Percentiles rank a stretch among this genome's conserved stretches.
Conservation (phyloP, 352 stramenopile genomes). For the Phytophthora hybrid region DNA sequence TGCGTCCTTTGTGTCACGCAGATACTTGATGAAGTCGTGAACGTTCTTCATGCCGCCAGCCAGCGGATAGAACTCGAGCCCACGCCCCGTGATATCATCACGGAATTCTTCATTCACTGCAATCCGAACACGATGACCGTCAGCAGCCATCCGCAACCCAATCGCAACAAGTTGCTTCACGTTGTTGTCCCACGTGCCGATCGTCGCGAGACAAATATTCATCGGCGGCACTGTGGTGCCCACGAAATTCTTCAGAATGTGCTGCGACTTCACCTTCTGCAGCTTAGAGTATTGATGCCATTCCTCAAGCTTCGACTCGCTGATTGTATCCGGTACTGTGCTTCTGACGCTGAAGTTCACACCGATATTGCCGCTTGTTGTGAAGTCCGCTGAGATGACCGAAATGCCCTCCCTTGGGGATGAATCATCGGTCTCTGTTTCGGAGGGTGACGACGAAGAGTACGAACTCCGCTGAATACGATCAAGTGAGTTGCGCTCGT, state of each 20-base stretch:
- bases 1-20: conserved; percentile 41
- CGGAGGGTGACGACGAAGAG: conserved; percentile 17
- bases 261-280: conserved; percentile 38
- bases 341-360: conserved; percentile 36
- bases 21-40: conserved; percentile 49
- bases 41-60: conserved; percentile 38
- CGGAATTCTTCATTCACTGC: conserved; percentile 77
- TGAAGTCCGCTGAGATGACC: conserved; percentile 34
- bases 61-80: conserved; percentile 64
- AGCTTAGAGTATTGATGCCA: conserved; percentile 37
- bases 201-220: conserved; percentile 57
- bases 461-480: conserved; percentile 28
- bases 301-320: conserved; percentile 24
- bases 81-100: conserved; percentile 49
- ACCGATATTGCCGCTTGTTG: conserved; percentile 37
- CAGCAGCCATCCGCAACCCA: conserved; percentile 56
- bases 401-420: conserved; percentile 25
- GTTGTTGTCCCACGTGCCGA: conserved; percentile 61
- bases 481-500: conserved; percentile 18
- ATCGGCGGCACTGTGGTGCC: conserved; percentile 37
- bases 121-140: conserved; percentile 88
- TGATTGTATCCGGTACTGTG: conserved; percentile 31
- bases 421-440: conserved; percentile 28
- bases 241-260: conserved; percentile 29
- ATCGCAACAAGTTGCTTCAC: conserved; percentile 69